Base-by-base conservation (phyloP, 495 filamentous ascomycete genomes). In the Aspergillus avenaceus region DNA sequence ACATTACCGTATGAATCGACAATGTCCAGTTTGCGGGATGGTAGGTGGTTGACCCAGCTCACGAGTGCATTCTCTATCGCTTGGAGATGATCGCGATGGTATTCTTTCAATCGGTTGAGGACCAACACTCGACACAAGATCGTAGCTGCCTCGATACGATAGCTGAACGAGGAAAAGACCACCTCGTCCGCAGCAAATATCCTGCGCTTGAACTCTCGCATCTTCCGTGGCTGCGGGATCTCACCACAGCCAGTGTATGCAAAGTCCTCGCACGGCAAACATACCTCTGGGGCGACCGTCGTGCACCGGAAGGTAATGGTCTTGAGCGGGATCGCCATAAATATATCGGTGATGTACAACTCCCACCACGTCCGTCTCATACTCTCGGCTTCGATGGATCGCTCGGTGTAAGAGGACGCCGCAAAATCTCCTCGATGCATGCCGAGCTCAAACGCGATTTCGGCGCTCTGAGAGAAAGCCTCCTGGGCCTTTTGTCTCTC, bases 301-400 rank as follows among this genome's bases (percentile, higher is more conserved):
- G 66, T 65, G 37, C 67, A 71, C 12, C 62, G 60, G 24, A 68
- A 59, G 3, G 55, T 58, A 12, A 59, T 59, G 7, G 49, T 59
- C 34, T 60, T 64, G 28, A 66, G 61, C 8, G 61, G 55, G 19
- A 64, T 59, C 2, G 69, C 62, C 50, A 70, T 64, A 46, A 62
- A 62, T 21, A 72, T 60, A 23, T 74, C 71, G 12, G 62, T 60
- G 34, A 72, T 61, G 31, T 65, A 71, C 5, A 74, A 56, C 47
- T 72, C 69, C 71, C 71, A 74, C 69, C 69, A 74, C 12, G 71
- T 74, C 27, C 71, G 56, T 45, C 69, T 56, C 43, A 70, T 49
- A 32, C 67, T 71, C 46, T 74, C 71, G 1, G 71, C 67, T 43
- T 72, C 66, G 5, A 67, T 50, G 3, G 63, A 64, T 22, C 47